Evolutionary conservation across 2,329 filamentous ascomycete species (phyloP).

Genomic region (Aspergillus chevalieri): DNA sequence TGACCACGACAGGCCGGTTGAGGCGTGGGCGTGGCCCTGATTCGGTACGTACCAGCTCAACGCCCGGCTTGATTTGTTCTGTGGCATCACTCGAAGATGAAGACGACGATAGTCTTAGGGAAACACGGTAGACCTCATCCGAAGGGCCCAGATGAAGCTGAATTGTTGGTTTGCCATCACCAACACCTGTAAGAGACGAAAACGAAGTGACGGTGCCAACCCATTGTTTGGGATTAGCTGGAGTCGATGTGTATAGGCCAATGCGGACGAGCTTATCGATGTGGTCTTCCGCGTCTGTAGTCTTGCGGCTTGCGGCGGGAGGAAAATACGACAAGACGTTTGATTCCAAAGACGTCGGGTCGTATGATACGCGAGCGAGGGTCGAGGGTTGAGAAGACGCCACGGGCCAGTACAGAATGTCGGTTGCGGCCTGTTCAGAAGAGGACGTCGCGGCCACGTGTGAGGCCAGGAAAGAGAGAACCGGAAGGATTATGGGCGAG

Average conservation of each 20-base stretch:
- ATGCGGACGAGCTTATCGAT: slow-evolving; percentile 49
- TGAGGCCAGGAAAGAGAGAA: slow-evolving; percentile 9
- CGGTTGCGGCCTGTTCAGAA: slow-evolving; percentile 17
- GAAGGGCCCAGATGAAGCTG: slow-evolving; percentile 34
- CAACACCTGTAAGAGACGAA: slow-evolving; percentile 22
- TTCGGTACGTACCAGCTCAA: slow-evolving; percentile 29
- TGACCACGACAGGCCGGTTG: slow-evolving; percentile 34
- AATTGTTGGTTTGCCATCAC: slow-evolving; percentile 25
- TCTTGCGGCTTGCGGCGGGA: slow-evolving; percentile 14
- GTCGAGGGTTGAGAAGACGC: slow-evolving; percentile 25
- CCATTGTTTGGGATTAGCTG: slow-evolving; percentile 32
- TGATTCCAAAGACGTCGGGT: slow-evolving; percentile 30
- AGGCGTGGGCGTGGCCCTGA: slow-evolving; percentile 33
- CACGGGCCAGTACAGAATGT: slow-evolving; percentile 37
- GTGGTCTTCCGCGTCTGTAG: slow-evolving; percentile 8
- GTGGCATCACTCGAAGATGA: slow-evolving; percentile 12
- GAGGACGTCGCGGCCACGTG: slow-evolving; percentile 11
- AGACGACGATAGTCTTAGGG: slow-evolving; percentile 21
- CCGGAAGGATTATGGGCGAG: slow-evolving; percentile 4
- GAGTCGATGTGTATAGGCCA: slow-evolving; percentile 42
- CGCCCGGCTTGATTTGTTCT: slow-evolving; percentile 12
- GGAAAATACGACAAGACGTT: slow-evolving; percentile 35
- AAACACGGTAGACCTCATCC: slow-evolving; percentile 35
- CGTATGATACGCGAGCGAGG: slow-evolving; percentile 38
- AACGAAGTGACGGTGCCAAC: slow-evolving; percentile 35